These are phyloP conservation scores for Hyaloscypha variabilis DNA, from an alignment of 495 filamentous ascomycete species.

Conservation along the genomic window DNA sequence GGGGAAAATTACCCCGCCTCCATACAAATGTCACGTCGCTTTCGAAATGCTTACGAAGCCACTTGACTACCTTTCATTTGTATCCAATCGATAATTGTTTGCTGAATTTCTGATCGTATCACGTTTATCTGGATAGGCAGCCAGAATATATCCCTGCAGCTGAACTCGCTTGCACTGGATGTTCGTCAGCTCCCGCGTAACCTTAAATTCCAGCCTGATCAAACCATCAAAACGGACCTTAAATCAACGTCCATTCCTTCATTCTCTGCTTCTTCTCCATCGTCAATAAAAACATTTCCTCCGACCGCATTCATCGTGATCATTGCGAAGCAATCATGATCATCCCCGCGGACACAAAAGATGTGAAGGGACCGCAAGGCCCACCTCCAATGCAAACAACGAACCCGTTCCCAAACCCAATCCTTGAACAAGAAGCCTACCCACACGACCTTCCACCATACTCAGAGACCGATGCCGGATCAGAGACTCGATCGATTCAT, in stretches of 20 bases:
- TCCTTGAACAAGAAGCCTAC: background rate
- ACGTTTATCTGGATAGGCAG: background rate
- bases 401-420: slow-evolving; percentile 1
- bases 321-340: slow-evolving; percentile 8
- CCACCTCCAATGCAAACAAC: background rate
- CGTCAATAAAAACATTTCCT: background rate
- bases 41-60: background rate
- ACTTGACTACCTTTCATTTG: background rate
- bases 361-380: slow-evolving; percentile 3
- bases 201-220: background rate
- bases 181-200: background rate
- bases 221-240: background rate
- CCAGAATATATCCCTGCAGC: background rate
- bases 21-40: background rate
- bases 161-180: background rate
- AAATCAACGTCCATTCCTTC: background rate
- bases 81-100: background rate
- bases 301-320: background rate
- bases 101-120: background rate
- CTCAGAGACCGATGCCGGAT: background rate
- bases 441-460: background rate
- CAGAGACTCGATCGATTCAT: background rate
- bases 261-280: background rate
- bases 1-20: background rate
- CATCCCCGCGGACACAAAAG: slow-evolving; percentile 16